These are phyloP conservation scores for Penicillium paradoxum DNA, from an alignment of 495 filamentous ascomycete genomes.

Conservation along the genomic window DNA sequence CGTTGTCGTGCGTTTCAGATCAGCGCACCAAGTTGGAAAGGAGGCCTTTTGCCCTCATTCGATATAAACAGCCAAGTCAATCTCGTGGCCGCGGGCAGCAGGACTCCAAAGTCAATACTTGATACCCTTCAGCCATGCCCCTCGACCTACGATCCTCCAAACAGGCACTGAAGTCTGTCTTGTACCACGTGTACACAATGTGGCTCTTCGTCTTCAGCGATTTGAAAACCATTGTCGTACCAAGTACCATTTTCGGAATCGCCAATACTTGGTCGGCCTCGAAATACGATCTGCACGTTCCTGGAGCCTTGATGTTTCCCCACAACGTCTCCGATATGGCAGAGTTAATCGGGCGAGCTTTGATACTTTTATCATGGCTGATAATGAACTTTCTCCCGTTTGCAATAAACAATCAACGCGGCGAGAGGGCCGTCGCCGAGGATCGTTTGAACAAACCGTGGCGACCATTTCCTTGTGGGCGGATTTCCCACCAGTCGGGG, in stretches of 20 bases:
- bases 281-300: neutral
- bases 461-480: constrained; percentile 27
- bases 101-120: too few species aligned
- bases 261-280: constrained; percentile 24
- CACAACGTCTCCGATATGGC: neutral
- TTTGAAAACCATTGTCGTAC: constrained; percentile 36
- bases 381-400: constrained; percentile 32
- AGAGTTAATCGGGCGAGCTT: neutral
- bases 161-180: neutral
- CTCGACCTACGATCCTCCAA: neutral
- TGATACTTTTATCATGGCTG: constrained; percentile 21
- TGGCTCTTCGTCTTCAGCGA: constrained; percentile 40
- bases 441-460: constrained; percentile 38
- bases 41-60: too few species aligned
- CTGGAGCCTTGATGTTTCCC: neutral
- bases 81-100: too few species aligned
- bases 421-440: constrained; percentile 21
- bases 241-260: constrained; percentile 34
- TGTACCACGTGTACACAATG: constrained; percentile 24
- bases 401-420: constrained; percentile 32
- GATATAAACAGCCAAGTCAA: too few species aligned
- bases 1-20: too few species aligned
- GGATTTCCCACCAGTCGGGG: constrained; percentile 18
- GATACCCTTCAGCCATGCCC: neutral
- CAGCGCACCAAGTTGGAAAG: too few species aligned